These are phyloP conservation scores for Echium plantagineum DNA, from an alignment of 257 asterid genomes.

Conservation along the genomic window DNA sequence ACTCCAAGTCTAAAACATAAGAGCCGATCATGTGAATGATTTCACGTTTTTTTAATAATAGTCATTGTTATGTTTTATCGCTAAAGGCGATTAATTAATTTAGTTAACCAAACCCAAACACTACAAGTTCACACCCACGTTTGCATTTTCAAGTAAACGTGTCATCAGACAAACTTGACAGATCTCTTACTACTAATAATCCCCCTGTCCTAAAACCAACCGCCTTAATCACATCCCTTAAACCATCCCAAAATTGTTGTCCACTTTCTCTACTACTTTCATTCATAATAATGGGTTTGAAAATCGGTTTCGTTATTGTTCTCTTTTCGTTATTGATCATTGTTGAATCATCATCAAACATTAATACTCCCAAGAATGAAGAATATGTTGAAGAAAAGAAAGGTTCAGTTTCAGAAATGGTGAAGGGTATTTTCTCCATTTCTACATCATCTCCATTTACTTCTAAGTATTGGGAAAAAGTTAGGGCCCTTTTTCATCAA, in stretches of 20 bases:
- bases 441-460: slow-evolving; percentile 8
- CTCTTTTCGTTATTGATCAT: too few relatives aligned
- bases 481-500: slow-evolving; percentile 5
- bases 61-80: too few relatives aligned
- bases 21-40: too few relatives aligned
- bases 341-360: background rate
- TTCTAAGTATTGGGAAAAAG: slow-evolving; percentile 14
- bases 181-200: background rate
- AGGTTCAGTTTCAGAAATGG: slow-evolving; percentile 15
- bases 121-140: background rate
- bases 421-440: slow-evolving; percentile 16
- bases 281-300: background rate
- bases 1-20: too few relatives aligned
- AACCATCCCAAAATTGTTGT: background rate
- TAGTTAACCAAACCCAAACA: too few relatives aligned
- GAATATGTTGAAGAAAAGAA: background rate
- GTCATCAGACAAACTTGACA: background rate
- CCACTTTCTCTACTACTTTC: background rate
- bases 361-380: background rate
- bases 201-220: background rate
- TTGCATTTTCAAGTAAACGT: background rate
- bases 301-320: background rate
- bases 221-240: background rate
- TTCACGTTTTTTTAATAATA: too few relatives aligned
- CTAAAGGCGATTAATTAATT: too few relatives aligned